Conservation (phyloP, 164 flowering plant genomes). For the Magnolia kwangsiensis region DNA sequence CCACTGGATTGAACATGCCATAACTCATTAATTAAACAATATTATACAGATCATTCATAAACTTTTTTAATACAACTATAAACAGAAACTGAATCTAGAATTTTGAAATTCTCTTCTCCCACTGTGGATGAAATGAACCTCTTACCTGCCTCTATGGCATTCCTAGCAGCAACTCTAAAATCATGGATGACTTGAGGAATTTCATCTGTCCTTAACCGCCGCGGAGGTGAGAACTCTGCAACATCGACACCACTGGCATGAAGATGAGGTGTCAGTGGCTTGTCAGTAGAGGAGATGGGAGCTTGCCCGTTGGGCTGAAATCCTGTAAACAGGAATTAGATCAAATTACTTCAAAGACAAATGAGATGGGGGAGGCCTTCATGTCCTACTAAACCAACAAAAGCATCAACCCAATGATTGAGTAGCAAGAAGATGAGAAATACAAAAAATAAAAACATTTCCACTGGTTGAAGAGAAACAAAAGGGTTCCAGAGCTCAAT, state of each 20-base stretch:
- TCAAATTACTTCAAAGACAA: neutral
- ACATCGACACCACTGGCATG: constrained; percentile 8
- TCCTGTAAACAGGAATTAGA: constrained; percentile 8
- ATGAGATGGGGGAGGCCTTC: neutral
- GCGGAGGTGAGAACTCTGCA: constrained; percentile 11
- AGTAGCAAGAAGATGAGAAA: too few relatives aligned
- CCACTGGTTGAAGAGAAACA: too few relatives aligned
- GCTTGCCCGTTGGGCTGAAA: constrained; percentile 16
- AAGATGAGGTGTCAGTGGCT: constrained; percentile 7
- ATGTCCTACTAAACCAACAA: neutral
- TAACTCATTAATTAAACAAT: too few relatives aligned
- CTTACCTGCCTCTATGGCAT: constrained; percentile 24
- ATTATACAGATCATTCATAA: neutral
- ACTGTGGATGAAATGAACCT: neutral
- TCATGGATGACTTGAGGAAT: constrained; percentile 25
- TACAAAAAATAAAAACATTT: too few relatives aligned
- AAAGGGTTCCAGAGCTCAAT: too few relatives aligned
- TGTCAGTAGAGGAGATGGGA: constrained; percentile 23
- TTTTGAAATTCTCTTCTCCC: too few relatives aligned
- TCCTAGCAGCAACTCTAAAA: constrained; percentile 30
- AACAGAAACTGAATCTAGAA: too few relatives aligned
- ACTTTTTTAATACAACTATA: neutral
- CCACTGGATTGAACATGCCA: neutral
- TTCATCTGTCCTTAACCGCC: constrained; percentile 24
- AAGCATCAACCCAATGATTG: too few relatives aligned